Base-by-base conservation (phyloP, 345 rosid genomes). In the Crucihimalaya himalaica region DNA sequence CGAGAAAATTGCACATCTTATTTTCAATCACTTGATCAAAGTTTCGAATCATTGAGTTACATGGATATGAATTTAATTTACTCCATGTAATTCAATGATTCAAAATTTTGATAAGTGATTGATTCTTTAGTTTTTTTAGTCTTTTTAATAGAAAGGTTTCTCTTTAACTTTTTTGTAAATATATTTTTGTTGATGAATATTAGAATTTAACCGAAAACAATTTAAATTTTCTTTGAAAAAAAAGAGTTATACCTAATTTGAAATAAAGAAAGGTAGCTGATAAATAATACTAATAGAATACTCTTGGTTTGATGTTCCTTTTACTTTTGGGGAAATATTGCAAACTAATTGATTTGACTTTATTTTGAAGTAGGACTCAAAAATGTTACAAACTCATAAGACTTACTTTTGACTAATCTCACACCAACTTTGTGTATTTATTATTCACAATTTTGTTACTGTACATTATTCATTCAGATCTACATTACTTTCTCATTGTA, bases 331-430 rank as follows among this genome's bases (percentile, higher is more conserved):
- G 25, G 5, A 51, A 40, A 51, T 51, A 42, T 75, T 60, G 63
- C 48, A 51, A 51, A 51, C 12, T 75, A 68, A 67, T 67, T 67
- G 47, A 75, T 50, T 50, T 68, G 64, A 75, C 50, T 68, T 75
- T 68, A 75, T 51, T 35, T 51, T n/a, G 55, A 67, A 31, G 48
- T 68, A 68, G 63, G 79, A 67, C 73, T 73, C 35, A 73, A 63
- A 54, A 31, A 32, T 31, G 70, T 60, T 68, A 21, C 63, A 53
- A 68, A 67, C 46, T 67, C 39, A 34, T 56, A 68, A 32, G 71
- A 37, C 34, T 70, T 53, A 70, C 71, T 76, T 69, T 76, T 76
- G 74, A 69, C 79, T 76, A 69, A 76, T 68, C 57, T 29, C 37
- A 67, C 23, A 59, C 23, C 48, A 53, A 61, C 45, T 75, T 75